Base-by-base conservation (phyloP, 73 alveolate species). In the Loxodes magnus region DNA sequence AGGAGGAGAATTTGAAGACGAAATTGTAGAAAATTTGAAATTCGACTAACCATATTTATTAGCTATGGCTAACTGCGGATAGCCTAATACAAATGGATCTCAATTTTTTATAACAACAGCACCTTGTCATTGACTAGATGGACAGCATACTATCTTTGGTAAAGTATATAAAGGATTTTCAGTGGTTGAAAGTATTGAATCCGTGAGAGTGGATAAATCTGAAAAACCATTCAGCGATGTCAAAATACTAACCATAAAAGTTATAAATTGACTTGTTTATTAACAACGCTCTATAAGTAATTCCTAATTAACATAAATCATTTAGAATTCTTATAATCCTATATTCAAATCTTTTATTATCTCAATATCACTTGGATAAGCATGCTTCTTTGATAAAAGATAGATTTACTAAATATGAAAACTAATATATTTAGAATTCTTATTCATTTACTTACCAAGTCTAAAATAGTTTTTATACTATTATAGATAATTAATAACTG, bases 1-100 rank as follows among this genome's bases (percentile, higher is more conserved):
- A 82, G 92, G 93, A 2, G 83, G 83, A 22, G 82, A 72, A 28
- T 82, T 84, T 24, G 79, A 89, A 74, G 98, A 89, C 64, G 98
- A 89, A 49, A 83, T 89, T 56, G 84, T 76, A 59, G 95, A 82
- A 57, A 75, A 71, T 39, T 68, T 90, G 33, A 88, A 77, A 66
- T 97, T 87, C 74, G 97, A 87, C 34, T 68, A 87, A 31, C 87
- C 91, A 29, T 84, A 79, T 26, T 51, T 81, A 5, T 83, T 89
- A 3, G 58, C 90, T 17, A 89, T 89, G 98, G 98, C 98, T 5
- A 89, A 89, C 65, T 74, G 91, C 10, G 98, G 98, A n/a, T n/a
- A n/a, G 6, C 93, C 95, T 9, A 84, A 85, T 55, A 89, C 93
- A 28, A 89, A 89, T 71, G 92, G 93, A 24, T 75, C 92, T 41